Base-by-base conservation (phyloP, 2,329 filamentous ascomycete species). In the Mollisiaceae sp. region DNA sequence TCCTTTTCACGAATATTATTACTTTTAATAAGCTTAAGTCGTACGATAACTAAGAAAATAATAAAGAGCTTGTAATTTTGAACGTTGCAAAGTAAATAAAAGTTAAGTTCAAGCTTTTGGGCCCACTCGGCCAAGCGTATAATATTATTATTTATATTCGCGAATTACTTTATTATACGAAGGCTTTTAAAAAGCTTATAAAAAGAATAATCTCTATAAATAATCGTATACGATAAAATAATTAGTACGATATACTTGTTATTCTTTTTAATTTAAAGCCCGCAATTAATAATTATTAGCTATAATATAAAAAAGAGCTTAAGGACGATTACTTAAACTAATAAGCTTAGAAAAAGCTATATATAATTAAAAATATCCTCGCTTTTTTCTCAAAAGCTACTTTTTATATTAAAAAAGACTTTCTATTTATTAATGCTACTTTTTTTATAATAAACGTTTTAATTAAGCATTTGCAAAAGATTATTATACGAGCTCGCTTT, bases 71-170 rank as follows among this genome's bases (percentile, higher is more conserved):
- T 20, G n/a, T n/a, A n/a, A n/a, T n/a, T n/a, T n/a, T n/a, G n/a
- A 45, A 6, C 5, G 20, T 43, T 24, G 57, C n/a, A n/a, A n/a
- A 43, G 8, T 6, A 59, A 9, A n/a, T 43, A 20, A 59, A 39
- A 22, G 43, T 11, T 6, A 14, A 43, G 43, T 59, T 59, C 22
- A 41, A 36, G 22, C 56, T 41, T 24, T 59, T 59, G 22, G 36
- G 35, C 41, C 35, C 56, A 20, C 36, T 59, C 27, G 20, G 35
- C 36, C n/a, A 59, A 38, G 35, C 35, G 56, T 20, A 59, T 59
- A 59, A 59, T 59, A 59, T 59, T 20, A 20, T 43, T 11, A 18
- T 59, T 43, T 41, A 59, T 59, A 59, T 59, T 22, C 56, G 56
- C 43, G 35, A 18, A 41, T 59, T 36, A n/a, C 8, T 22, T 59